Percentiles rank a stretch among this genome's conserved stretches.
Conservation (phyloP, 768 basidiomycete genomes). For the Boletus subparvulus region DNA sequence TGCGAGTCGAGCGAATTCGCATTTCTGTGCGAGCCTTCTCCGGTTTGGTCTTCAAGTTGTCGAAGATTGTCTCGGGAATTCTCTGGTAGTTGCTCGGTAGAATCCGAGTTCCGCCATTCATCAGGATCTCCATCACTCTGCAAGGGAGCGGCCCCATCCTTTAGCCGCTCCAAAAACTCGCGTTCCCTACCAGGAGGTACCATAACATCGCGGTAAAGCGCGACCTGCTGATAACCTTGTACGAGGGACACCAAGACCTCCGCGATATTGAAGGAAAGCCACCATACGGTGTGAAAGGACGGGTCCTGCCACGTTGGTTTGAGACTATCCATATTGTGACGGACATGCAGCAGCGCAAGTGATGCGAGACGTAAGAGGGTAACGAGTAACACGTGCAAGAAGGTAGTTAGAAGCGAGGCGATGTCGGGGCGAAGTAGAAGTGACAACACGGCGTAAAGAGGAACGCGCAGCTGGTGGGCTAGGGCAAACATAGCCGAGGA, state of each 20-base stretch:
- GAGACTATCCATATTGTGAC: conserved; percentile 40
- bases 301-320: conserved; percentile 53
- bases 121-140: conserved; percentile 10
- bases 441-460: conserved; percentile 36
- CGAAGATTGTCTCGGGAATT: conserved; percentile 18
- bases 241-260: conserved; percentile 63
- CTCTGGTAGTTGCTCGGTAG: conserved; percentile 6
- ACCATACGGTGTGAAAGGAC: conserved; percentile 71
- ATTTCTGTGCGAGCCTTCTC: neutral
- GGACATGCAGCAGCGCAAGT: conserved; percentile 52
- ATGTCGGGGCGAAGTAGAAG: conserved; percentile 25
- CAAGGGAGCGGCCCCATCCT: conserved; percentile 7
- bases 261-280: conserved; percentile 67
- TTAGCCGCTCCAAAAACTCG: conserved; percentile 37
- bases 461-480: conserved; percentile 33
- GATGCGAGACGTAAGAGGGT: conserved; percentile 55
- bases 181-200: conserved; percentile 44
- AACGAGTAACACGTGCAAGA: conserved; percentile 50
- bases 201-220: conserved; percentile 67
- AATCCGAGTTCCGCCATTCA: conserved; percentile 5
- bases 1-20: conserved; percentile 33
- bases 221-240: conserved; percentile 70
- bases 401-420: conserved; percentile 38
- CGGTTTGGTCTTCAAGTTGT: conserved; percentile 21
- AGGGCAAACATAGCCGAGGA: conserved; percentile 54